phyloP scores from a whole-genome alignment of 1,139 yeast genomes.

The Lodderomyces pseudojiufengensis region DNA sequence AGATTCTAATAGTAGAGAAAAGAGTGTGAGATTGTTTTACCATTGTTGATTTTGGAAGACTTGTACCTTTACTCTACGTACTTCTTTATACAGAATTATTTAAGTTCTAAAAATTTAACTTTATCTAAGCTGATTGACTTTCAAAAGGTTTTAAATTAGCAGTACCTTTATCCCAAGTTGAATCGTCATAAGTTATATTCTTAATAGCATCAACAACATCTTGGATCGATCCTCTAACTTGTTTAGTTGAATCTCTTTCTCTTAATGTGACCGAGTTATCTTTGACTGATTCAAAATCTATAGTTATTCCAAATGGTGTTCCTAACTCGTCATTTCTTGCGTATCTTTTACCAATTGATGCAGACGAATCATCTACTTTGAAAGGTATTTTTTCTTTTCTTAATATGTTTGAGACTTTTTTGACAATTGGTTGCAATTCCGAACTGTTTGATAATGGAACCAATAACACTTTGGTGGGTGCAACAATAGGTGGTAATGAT shows the following conservation, averaged over 20 bases:
- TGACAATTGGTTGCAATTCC: slow-evolving; percentile 73
- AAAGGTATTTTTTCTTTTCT: slow-evolving; percentile 85
- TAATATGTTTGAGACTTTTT: slow-evolving; percentile 63
- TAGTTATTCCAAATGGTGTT: slow-evolving; percentile 97
- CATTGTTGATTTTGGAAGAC: too few relatives aligned
- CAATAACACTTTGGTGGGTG: slow-evolving; percentile 94
- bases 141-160: slow-evolving; percentile 62
- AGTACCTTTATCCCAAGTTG: slow-evolving; percentile 84
- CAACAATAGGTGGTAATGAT: slow-evolving; percentile 92
- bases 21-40: too few relatives aligned
- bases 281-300: slow-evolving; percentile 90
- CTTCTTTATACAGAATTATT: neutral
- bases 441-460: slow-evolving; percentile 90
- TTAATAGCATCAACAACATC: slow-evolving; percentile 78
- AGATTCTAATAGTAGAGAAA: too few relatives aligned
- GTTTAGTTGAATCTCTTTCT: slow-evolving; percentile 96
- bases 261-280: slow-evolving; percentile 92
- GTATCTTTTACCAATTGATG: slow-evolving; percentile 97
- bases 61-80: neutral
- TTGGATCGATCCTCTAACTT: slow-evolving; percentile 87
- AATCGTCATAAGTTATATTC: slow-evolving; percentile 69
- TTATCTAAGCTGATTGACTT: slow-evolving; percentile 30
- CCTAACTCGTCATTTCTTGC: slow-evolving; percentile 99
- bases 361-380: slow-evolving; percentile 96
- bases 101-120: too few relatives aligned